Percentiles rank a stretch among this genome's conserved stretches.
Evolutionary conservation across 192 early-diverging fungal genomes (phyloP).

Genomic region (Cladochytrium replicatum): DNA sequence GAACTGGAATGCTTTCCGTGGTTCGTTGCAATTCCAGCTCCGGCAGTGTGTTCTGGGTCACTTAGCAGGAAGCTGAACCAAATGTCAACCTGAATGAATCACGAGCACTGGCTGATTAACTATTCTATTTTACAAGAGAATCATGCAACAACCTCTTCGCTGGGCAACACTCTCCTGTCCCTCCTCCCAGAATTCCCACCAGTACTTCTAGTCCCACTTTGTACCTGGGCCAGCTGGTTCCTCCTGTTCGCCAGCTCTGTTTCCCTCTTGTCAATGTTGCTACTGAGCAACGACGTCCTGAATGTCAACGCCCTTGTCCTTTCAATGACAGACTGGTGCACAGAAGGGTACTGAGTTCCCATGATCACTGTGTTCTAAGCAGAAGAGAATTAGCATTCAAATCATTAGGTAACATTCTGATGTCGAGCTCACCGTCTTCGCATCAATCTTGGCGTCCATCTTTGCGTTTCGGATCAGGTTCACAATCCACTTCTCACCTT

Average conservation of each 20-base stretch:
- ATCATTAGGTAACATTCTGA: constrained; percentile 11
- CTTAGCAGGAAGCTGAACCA: too few relatives aligned
- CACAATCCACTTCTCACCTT: constrained; percentile 96
- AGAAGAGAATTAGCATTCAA: background rate
- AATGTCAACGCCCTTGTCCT: constrained; percentile 84
- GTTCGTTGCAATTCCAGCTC: too few relatives aligned
- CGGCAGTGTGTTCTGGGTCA: too few relatives aligned
- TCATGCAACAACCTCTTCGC: too few relatives aligned
- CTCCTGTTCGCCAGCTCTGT: constrained; percentile 27
- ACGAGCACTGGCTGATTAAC: too few relatives aligned
- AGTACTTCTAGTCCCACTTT: too few relatives aligned
- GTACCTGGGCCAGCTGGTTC: too few relatives aligned
- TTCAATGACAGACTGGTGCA: constrained; percentile 95
- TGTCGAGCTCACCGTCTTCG: constrained; percentile 51
- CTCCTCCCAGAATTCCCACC: too few relatives aligned
- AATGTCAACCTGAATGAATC: too few relatives aligned
- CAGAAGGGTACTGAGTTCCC: constrained; percentile 74
- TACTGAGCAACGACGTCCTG: constrained; percentile 78
- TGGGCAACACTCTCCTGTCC: too few relatives aligned
- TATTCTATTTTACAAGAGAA: too few relatives aligned
- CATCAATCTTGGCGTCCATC: constrained; percentile 95
- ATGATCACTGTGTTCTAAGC: constrained; percentile 80
- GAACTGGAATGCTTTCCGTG: too few relatives aligned
- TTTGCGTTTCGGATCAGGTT: constrained; percentile 91
- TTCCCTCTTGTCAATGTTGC: constrained; percentile 85